Base-by-base conservation (phyloP, 257 asterid species). In the Solanum etuberosum region DNA sequence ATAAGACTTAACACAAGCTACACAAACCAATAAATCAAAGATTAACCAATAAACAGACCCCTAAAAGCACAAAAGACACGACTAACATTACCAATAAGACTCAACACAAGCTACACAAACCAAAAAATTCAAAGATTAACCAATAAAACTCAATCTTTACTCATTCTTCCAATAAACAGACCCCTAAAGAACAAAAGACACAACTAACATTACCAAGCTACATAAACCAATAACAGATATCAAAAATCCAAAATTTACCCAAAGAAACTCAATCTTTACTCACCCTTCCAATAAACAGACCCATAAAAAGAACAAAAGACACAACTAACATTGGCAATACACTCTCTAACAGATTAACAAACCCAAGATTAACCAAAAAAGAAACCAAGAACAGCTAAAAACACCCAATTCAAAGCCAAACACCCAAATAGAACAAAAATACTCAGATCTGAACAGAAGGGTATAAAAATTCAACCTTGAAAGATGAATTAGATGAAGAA, bases 401-500 rank as follows among this genome's bases (percentile, higher is more conserved):
- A 83, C 18, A 76, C 72, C 61, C 37, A 25, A 86, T 3, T 11
- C 51, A 82, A 23, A 85, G 25, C 12, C 59, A 37, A 67, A 27
- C 54, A 37, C 80, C 81, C 81, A 51, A 65, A 31, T 27, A 82
- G 8, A 29, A 27, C 29, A 27, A 48, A 32, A 86, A 46, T 81
- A 88, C 59, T 74, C 91, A 67, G 89, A 90, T 85, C 88, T 68
- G 48, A 23, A 9, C 25, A 81, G 20, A 71, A 71, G 14, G 73
- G 14, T 5, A 34, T 27, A 43, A 73, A 74, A 1, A 16, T 18
- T 32, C 20, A 38, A 92, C 90, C 93, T 88, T 89, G 29, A 77
- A 86, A 76, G 70, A 43, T n/a, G 54, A 63, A 67, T 87, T 46
- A 65, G 57, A 21, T 11, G 85, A 65, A 85, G 84, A 89, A 86